These are phyloP conservation scores for Venturia asperata DNA, from an alignment of 2,329 filamentous ascomycete genomes.

Conservation along the genomic window DNA sequence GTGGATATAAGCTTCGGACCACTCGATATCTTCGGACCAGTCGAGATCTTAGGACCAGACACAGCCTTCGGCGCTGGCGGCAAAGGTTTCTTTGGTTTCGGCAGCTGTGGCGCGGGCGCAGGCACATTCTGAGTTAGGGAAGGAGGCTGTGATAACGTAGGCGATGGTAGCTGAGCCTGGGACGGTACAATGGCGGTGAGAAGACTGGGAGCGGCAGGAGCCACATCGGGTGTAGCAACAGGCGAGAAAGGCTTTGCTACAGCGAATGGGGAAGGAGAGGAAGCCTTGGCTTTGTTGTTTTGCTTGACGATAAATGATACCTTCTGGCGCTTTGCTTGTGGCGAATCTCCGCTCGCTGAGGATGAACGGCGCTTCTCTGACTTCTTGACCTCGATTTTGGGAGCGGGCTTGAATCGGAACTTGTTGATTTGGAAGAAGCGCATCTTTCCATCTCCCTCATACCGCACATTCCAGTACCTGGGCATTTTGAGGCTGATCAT, in stretches of 20 bases:
- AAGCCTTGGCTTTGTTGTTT: not conserved
- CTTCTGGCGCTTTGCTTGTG: slow-evolving; percentile 19
- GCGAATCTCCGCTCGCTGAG: not conserved
- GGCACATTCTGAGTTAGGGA: not conserved
- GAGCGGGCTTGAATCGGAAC: slow-evolving; percentile 18
- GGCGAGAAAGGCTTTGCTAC: not conserved
- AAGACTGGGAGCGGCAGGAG: not conserved
- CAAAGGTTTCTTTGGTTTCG: not conserved
- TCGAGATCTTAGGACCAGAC: not conserved
- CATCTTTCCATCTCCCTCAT: slow-evolving; percentile 45
- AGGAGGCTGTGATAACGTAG: slow-evolving; percentile 12
- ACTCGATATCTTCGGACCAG: not conserved
- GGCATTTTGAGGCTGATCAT: slow-evolving; percentile 48
- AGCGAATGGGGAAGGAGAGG: not conserved
- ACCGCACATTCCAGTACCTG: slow-evolving; percentile 49
- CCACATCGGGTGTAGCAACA: not conserved
- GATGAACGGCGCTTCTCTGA: slow-evolving; percentile 14
- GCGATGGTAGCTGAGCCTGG: slow-evolving; percentile 12
- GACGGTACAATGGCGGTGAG: not conserved
- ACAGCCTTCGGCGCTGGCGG: not conserved
- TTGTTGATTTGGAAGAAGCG: slow-evolving; percentile 24
- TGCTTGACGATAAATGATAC: slow-evolving; percentile 2
- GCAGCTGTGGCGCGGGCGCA: not conserved
- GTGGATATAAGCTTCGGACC: not conserved
- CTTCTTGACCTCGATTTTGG: slow-evolving; percentile 9